Evolutionary conservation across 805 yeast genomes (phyloP), one percentile per base, ranked within the genome.

Genomic region (Maudiozyma serrabonitensis): DNA sequence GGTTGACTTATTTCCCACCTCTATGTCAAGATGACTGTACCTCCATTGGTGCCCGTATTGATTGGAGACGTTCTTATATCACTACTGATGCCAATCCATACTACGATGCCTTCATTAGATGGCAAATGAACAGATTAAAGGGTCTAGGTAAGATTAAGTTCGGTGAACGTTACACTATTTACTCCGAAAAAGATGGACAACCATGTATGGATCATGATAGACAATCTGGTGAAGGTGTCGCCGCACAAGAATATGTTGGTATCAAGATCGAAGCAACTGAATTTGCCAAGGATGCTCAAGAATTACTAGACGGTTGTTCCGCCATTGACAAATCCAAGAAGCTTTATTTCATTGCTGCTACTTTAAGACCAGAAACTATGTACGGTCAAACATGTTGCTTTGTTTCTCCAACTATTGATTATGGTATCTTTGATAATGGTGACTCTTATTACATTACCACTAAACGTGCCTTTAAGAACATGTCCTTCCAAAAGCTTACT

Each of bases 181-280:
- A 87, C 73, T 90, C 98, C 41, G 95, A 89, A 66, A 91, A 87
- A 72, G 99, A 93, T 71, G 97, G 97, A 56, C 99, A 93, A 75
- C 95, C 99, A 39, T 93, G 99, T 76, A 90, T 93, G 91, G 99
- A 93, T 70, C 99, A 93, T 70, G 99, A 93, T 71, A 84, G 99
- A 76, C 85, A 79, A 69, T 80, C 91, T 46, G 99, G 99, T 67
- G 99, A 93, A 74, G 98, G 95, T 69, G 93, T 93, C 42, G 78
- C 83, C 57, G 97, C 99, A 41, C 98, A 93, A 72, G 99, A 93
- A 70, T 93, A 93, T 70, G 81, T 87, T 34, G 97, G 90, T 59
- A 80, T 93, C 66, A 93, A 93, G 78, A 91, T 93, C 62, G 73
- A 79, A 67, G 84, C 87, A 32, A 73, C 79, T 41, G 76, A 78